A percentile compares a stretch with the other conserved stretches of the same genome.
phyloP scores from a whole-genome alignment of 345 rosid genomes.

The Bruguiera parviflora region DNA sequence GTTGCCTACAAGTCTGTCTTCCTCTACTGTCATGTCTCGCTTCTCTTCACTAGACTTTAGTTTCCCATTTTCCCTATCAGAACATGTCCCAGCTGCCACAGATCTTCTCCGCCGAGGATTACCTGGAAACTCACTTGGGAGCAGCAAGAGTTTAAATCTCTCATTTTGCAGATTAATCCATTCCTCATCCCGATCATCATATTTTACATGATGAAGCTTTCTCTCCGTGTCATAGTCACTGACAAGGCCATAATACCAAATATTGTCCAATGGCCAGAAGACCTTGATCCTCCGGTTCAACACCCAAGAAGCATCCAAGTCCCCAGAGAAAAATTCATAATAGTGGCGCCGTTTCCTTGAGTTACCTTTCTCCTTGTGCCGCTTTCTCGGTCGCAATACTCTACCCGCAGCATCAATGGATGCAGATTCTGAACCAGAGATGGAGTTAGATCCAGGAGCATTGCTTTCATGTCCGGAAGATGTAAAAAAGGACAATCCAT shows the following conservation, averaged over 20 bases:
- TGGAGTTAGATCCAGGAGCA: constrained; percentile 30
- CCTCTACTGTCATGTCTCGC: constrained; percentile 38
- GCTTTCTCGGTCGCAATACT: constrained; percentile 67
- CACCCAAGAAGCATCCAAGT: constrained; percentile 72
- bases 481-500: constrained; percentile 33
- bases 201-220: constrained; percentile 84
- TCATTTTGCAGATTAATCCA: constrained; percentile 84
- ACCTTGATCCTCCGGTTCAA: constrained; percentile 74
- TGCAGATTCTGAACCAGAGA: constrained; percentile 46
- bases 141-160: constrained; percentile 78
- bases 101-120: constrained; percentile 45
- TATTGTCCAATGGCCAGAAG: constrained; percentile 93
- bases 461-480: constrained; percentile 37
- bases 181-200: constrained; percentile 98
- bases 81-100: constrained; percentile 29
- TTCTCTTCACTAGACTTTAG: constrained; percentile 35
- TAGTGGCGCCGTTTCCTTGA: constrained; percentile 78
- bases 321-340: constrained; percentile 64
- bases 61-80: constrained; percentile 35
- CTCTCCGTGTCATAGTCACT: constrained; percentile 64
- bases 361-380: constrained; percentile 48
- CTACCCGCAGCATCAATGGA: constrained; percentile 61
- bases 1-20: constrained; percentile 47
- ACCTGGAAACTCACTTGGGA: constrained; percentile 74
- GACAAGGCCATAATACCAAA: constrained; percentile 85